Conservation (phyloP, 805 yeast species). For the Kodamaea kakaduensis region DNA sequence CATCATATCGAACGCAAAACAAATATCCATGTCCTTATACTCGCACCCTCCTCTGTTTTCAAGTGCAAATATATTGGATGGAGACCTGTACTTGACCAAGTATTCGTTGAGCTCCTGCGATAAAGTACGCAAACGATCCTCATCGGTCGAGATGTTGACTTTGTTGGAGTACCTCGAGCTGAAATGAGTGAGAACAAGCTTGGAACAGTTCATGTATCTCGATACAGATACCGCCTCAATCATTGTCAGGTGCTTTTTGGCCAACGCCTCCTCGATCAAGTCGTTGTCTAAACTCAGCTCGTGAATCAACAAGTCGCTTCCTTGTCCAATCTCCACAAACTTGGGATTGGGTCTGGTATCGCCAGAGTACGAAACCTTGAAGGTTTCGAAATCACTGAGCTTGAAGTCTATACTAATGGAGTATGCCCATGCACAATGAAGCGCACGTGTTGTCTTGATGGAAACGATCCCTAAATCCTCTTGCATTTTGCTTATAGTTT, state of each 20-base stretch:
- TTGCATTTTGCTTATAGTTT: constrained; percentile 32
- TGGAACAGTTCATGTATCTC: constrained; percentile 64
- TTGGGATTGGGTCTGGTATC: constrained; percentile 81
- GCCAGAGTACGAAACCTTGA: constrained; percentile 86
- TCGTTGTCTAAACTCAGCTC: constrained; percentile 91
- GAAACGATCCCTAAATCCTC: constrained; percentile 39
- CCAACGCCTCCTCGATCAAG: constrained; percentile 68
- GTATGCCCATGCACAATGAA: constrained; percentile 83
- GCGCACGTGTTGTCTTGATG: constrained; percentile 66
- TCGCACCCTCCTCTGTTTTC: constrained; percentile 6
- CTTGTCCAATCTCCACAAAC: constrained; percentile 63
- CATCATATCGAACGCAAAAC: constrained; percentile 41
- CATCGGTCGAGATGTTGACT: constrained; percentile 25
- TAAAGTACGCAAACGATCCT: constrained; percentile 19
- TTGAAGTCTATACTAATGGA: constrained; percentile 51
- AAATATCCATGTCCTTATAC: constrained; percentile 27
- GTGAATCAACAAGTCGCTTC: constrained; percentile 76
- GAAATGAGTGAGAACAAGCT: constrained; percentile 82
- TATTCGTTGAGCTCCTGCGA: constrained; percentile 26
- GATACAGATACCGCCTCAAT: constrained; percentile 78
- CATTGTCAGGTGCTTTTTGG: constrained; percentile 83
- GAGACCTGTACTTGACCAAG: constrained; percentile 20
- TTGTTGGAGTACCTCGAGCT: constrained; percentile 70
- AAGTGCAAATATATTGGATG: constrained; percentile 24
- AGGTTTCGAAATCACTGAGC: constrained; percentile 37